Evolutionary conservation across 768 basidiomycete genomes (phyloP).

Genomic region (Boletus rubescentipes): DNA sequence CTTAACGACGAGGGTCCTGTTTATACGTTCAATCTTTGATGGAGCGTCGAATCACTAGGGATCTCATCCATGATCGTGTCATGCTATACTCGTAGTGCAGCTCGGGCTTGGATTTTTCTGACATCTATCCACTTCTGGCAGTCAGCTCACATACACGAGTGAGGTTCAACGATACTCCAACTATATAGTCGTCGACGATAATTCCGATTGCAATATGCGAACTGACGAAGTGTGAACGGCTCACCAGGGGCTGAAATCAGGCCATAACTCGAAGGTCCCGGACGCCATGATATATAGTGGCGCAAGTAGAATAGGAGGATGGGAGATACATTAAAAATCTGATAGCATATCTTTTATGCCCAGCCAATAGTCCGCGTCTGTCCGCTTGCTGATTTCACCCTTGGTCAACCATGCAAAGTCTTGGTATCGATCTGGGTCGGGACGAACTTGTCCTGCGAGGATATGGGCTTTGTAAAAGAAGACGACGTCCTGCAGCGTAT

Average conservation of each 20-base stretch:
- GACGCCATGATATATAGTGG: background rate
- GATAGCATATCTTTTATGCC: constrained; percentile 80
- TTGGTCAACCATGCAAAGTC: constrained; percentile 96
- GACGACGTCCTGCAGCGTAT: constrained; percentile 51
- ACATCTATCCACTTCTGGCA: no score
- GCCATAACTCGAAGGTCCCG: background rate
- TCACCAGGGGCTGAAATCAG: background rate
- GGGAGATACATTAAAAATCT: constrained; percentile 40
- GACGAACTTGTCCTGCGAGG: constrained; percentile 79
- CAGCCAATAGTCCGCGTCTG: constrained; percentile 73
- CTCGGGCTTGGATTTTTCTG: no score
- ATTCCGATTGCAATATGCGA: background rate
- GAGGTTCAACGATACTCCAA: no score
- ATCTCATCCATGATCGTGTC: no score
- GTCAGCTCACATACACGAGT: no score
- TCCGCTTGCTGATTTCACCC: constrained; percentile 75
- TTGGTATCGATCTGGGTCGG: constrained; percentile 49
- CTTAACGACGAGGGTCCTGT: no score
- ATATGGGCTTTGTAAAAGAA: constrained; percentile 97
- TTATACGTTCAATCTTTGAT: no score
- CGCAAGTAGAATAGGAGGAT: background rate
- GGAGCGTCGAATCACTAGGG: no score
- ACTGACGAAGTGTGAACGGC: background rate
- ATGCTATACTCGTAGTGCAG: no score
- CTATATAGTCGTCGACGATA: background rate